Evolutionary conservation across 495 filamentous ascomycete genomes (phyloP), one percentile per base, ranked within the genome.

Genomic region (Chlorociboria aeruginascens): DNA sequence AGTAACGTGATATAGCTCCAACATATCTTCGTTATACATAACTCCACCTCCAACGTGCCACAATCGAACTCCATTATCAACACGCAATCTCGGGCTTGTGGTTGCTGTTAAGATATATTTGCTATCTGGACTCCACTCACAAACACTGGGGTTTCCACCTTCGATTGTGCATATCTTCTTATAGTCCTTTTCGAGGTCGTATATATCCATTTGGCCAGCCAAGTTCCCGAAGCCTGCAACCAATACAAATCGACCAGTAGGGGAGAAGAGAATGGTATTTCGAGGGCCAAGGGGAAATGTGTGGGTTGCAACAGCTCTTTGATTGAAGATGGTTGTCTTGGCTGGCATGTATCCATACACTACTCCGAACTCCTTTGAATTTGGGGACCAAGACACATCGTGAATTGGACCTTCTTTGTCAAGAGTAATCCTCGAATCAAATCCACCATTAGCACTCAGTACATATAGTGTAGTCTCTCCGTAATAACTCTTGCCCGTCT

Each of bases 331-430:
- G 44, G 88, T 95, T 1, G 92, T 92, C 69, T 96, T 97, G 14
- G 93, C 86, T 10, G 92, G 92, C 85, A 95, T 98, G 64, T 85
- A 96, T 40, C 92, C 92, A 61, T 98, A 98, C 16, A 95, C 78
- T 16, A 98, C 92, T 54, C 87, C 92, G 58, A 98, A 98, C 64
- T 95, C 88, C 66, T 86, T 90, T 32, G 86, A 90, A 64, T 89
- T 95, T 16, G 92, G 88, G 12, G 87, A 94, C 92, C 92, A 98
- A n/a, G 83, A 75, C 34, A 98, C 92, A 59, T 98, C 92, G 65
- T 98, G 90, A 54, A 98, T 97, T 13, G 92, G 92, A 1, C 92
- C 92, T 61, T 97, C 89, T 67, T 96, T 97, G 72, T 98, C 92
- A 28, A 97, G 74, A 43, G 87, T 76, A 56, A 98, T 79, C 43